Percentiles rank a stretch among this genome's conserved stretches.
phyloP scores from a whole-genome alignment of 2,329 filamentous ascomycete genomes.

The Trichoderma atroviride region DNA sequence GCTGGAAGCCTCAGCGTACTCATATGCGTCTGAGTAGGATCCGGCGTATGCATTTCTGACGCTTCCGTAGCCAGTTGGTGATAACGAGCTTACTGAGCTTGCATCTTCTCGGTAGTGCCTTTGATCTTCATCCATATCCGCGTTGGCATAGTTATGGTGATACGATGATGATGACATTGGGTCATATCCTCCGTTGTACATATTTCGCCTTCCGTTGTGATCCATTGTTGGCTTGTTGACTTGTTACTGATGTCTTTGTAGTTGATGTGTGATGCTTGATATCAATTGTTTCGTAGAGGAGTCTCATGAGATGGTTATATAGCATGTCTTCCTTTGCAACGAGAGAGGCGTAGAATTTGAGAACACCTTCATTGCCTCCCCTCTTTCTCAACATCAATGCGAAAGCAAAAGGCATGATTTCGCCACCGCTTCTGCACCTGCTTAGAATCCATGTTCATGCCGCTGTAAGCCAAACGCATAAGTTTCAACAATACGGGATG shows the following conservation, averaged over 20 bases:
- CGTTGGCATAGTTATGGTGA: not conserved
- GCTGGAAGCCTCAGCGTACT: conserved; percentile 46
- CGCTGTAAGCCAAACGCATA: conserved; percentile 7
- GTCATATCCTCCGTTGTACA: not conserved
- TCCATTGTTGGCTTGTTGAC: not conserved
- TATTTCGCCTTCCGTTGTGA: conserved; percentile 1
- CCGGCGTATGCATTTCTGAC: conserved; percentile 57
- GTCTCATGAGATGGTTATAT: not conserved
- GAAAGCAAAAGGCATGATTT: not conserved
- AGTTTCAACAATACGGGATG: conserved; percentile 5
- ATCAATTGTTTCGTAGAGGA: not conserved
- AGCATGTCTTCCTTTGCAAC: not conserved
- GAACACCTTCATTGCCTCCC: not conserved
- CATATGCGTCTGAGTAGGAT: conserved; percentile 55
- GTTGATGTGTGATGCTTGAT: conserved; percentile 43
- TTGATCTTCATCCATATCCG: not conserved
- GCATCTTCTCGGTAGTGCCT: not conserved
- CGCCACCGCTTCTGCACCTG: conserved; percentile 5
- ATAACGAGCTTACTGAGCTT: not conserved
- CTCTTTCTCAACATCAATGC: not conserved
- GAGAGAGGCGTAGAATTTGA: not conserved
- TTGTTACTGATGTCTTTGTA: conserved; percentile 43
- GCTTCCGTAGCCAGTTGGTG: conserved; percentile 57
- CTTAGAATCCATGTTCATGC: not conserved
- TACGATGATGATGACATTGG: conserved; percentile 10